Evolutionary conservation across 805 yeast genomes (phyloP), one percentile per base, ranked within the genome.

Genomic region (Wickerhamiella lipophila): DNA sequence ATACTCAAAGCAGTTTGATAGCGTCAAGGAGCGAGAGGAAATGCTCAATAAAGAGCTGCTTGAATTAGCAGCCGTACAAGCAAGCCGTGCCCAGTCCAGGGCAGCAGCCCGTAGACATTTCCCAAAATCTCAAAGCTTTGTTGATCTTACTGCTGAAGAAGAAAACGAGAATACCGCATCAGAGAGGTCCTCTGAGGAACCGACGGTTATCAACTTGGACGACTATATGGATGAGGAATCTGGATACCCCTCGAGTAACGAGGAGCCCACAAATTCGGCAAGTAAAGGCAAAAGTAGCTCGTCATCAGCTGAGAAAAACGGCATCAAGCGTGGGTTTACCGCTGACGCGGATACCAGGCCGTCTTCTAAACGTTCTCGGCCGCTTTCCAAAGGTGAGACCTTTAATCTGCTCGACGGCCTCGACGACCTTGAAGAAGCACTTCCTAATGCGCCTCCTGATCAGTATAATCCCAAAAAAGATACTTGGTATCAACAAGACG

Each of bases 401-500:
- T 11, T 32, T 5, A 32, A 32, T 15, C 8, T 32, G 38, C 38
- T 32, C 19, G 38, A 32, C 12, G 30, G 22, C 21, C 16, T 39
- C 18, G 42, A 39, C 9, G 29, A 39, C 7, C 27, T 40, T 15
- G 18, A 9, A 3, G 43, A 40, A 15, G 43, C 21, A 9, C 30
- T 40, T 9, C 43, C 43, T 3, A 13, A 40, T 8, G 30, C 29
- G 16, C 23, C 25, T 7, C 43, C 43, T 13, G 43, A 40, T 11
- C 43, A 40, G 19, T 22, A 40, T n/a, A 40, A 23, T 19, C 43
- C 43, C 6, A 40, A 40, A 25, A 25, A 23, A 15, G 30, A 40
- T 7, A 15, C 29, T 2, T 40, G 43, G 43, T 40, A 23, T 15
- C 27, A 15, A 16, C 43, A 22, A 6, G 43, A 19, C 19, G 27